Evolutionary conservation across 2,329 filamentous ascomycete genomes (phyloP), one percentile per base, ranked within the genome.

Genomic region (Trichoderma asperellum): DNA sequence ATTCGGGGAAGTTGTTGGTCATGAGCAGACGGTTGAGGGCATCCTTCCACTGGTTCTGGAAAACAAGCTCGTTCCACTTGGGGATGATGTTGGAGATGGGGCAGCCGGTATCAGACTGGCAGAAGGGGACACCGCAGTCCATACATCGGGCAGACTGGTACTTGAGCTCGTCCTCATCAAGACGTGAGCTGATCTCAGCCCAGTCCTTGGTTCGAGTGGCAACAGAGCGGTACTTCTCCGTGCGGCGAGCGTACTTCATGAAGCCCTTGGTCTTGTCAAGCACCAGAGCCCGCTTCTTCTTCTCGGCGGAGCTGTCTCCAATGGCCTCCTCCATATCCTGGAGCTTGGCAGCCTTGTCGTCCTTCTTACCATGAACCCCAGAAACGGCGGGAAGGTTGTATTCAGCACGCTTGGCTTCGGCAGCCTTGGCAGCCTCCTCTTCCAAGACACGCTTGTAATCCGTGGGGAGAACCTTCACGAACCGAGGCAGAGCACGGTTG

Each of bases 1-100:
- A 97, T 79, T 98, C 95, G 4, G 95, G 95, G 86, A 98, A 97
- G 83, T 97, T 97, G 85, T 98, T 97, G 73, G 95, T 97, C 92
- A 96, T 95, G 66, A 97, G 85, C 12, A 98, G 86, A 70, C 93
- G 89, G 81, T 97, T 95, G 4, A 97, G 88, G 29, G 95, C 95
- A 81, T 97, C 94, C 74, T 90, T 88, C 95, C 95, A 98, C 72
- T 96, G 90, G 59, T 88, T 87, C 69, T 89, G 84, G 77, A 89
- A 89, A 0, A 96, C 88, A 10, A 97, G 73, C 71, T 97, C 94
- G 69, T 96, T 97, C 93, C 93, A 97, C 75, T 97, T 97, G 69
- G 95, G 95, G 76, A 98, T 98, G 77, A 98, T 96, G 83, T 98
- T 98, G 74, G 91, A 94, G 80, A 97, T 97, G 1, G 95, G 95